Base-by-base conservation (phyloP, 768 basidiomycete species). In the Pholiota conissans region DNA sequence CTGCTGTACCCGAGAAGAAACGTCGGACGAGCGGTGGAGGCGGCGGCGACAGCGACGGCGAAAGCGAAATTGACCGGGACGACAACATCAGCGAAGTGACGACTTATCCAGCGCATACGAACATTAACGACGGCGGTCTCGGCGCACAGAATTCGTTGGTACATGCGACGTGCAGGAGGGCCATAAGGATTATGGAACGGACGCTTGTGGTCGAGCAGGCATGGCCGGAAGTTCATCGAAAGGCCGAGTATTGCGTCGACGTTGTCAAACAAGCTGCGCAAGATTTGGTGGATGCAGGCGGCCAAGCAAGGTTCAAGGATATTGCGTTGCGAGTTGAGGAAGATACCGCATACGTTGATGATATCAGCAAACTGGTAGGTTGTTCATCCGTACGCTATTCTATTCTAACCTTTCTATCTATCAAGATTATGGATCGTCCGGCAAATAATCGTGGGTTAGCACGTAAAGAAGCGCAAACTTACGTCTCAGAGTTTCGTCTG, bases 401-500 rank as follows among this genome's bases (percentile, higher is more conserved):
- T 4, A 35, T 35, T 3, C 34, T 35, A 10, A 35, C 16, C 9
- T 35, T 37, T 2, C 37, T 16, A 16, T 37, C n/a, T n/a, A n/a
- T n/a, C n/a, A n/a, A 37, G 37, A 18, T 37, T 2, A 13, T 37
- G 4, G 37, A 37, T 37, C 16, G 37, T 2, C 37, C 18, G 37
- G 1, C 37, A 7, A 14, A 16, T 14, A 7, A 5, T 5, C 37
- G 16, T 1, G 13, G 37, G 2, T 18, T 5, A 5, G 37, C 13
- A 37, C 37, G 16, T n/a, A 2, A 1, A 2, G 14, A 11, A 2
- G 16, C 14, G 2, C 52, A 32, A 14, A 42, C 50, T 14, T 32
- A 55, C 6, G 55, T 63, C 29, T 56, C 62, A 2, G 14, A 54
- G 5, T 63, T 58, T 24, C 59, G 56, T 39, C 56, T 63, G 3